Base-by-base conservation (phyloP, 2,329 filamentous ascomycete genomes). In the Sporothrix variecibatus region DNA sequence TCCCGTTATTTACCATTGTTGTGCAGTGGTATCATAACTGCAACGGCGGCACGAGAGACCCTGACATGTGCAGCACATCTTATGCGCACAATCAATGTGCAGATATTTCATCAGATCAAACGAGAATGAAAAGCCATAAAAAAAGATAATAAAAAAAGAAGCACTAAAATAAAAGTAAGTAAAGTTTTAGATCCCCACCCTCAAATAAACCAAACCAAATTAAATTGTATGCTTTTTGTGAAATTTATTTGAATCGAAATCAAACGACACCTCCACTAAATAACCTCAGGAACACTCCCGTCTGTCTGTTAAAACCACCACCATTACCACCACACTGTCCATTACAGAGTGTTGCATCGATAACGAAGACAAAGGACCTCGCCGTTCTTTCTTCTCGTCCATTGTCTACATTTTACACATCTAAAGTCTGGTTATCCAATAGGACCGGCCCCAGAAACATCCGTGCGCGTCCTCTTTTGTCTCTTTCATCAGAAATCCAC, bases 1-100 rank as follows among this genome's bases (percentile, higher is more conserved):
- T 43, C 11, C 15, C 15, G 5, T 8, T 43, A 11, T 12, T 2
- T 43, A 43, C 15, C 2, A 43, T 2, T 11, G 20, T 4, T 6
- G 49, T 23, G n/a, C 12, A 7, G 12, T n/a, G 17, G 49, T n/a
- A 9, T 62, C 17, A 31, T 31, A 62, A 38, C 31, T 23, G 56
- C 28, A 62, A 62, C 31, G 11, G 58, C 51, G 51, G 51, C n/a
- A 46, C 23, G 49, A 23, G 31, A 3, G 31, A 38, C 58, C 58
- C 58, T 62, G 58, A 62, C 31, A 62, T 62, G 58, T 62, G 58
- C 58, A 62, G 58, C 58, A 53, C 20, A 3, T 23, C 8, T 53
- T 53, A 53, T 26, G 51, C 26, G 17, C 26, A 31, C 56, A 58
- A 58, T 31, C 20, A 58, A 58, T 31, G 26, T 23, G 26, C 12